These are phyloP conservation scores for Neoscytalidium dimidiatum DNA, from an alignment of 2,329 filamentous ascomycete species.

Conservation along the genomic window DNA sequence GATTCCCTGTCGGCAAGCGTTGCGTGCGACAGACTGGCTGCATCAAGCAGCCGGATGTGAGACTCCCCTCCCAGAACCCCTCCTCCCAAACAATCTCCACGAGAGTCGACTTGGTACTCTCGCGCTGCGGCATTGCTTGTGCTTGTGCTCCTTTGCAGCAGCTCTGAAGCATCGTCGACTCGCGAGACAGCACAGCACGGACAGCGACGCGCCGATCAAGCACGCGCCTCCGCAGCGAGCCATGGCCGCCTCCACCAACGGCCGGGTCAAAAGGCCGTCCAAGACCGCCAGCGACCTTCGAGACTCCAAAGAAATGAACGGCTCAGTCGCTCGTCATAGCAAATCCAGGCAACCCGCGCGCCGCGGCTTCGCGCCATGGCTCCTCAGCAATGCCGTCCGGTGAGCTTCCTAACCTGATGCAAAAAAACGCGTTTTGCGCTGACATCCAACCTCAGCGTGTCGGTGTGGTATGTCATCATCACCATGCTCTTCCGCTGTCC, in stretches of 20 bases:
- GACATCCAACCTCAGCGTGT: slow-evolving; percentile 55
- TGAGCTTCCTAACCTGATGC: slow-evolving; percentile 21
- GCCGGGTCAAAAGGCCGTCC: slow-evolving; percentile 36
- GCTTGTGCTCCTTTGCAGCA: neutral
- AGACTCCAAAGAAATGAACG: slow-evolving; percentile 28
- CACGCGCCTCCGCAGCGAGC: slow-evolving; percentile 22
- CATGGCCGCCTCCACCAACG: slow-evolving; percentile 41
- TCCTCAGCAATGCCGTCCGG: slow-evolving; percentile 37
- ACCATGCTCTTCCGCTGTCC: slow-evolving; percentile 85
- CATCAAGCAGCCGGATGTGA: slow-evolving; percentile 1
- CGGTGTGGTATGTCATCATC: slow-evolving; percentile 83
- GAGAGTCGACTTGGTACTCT: neutral
- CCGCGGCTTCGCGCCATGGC: slow-evolving; percentile 29
- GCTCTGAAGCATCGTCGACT: neutral
- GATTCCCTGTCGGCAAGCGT: slow-evolving; percentile 15
- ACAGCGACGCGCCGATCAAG: slow-evolving; percentile 16
- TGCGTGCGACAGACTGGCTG: neutral
- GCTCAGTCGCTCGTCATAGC: slow-evolving; percentile 24
- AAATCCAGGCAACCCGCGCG: slow-evolving; percentile 23
- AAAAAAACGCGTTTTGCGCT: slow-evolving; percentile 5
- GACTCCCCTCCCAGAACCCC: neutral
- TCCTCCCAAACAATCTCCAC: neutral
- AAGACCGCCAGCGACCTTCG: slow-evolving; percentile 29
- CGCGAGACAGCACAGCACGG: slow-evolving; percentile 12
- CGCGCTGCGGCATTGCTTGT: neutral